phyloP scores from a whole-genome alignment of 129 eudicot species.

The Arctium minus region DNA sequence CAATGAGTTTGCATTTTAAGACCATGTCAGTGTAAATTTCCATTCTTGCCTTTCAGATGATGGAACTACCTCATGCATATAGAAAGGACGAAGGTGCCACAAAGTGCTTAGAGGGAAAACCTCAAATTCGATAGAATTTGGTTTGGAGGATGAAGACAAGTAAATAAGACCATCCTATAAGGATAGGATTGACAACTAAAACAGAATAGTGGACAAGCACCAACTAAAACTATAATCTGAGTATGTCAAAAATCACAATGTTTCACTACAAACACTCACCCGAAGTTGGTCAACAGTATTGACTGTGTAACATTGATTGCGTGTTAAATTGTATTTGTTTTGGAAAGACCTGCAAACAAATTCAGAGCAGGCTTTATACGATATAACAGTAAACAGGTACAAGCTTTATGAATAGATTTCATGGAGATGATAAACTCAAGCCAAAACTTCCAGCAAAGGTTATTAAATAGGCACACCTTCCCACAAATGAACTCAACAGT shows the following conservation, averaged over 20 bases:
- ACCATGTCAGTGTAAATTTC: not conserved
- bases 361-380: conserved; percentile 2
- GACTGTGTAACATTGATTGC: conserved; percentile 52
- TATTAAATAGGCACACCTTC: conserved; percentile 47
- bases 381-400: conserved; percentile 5
- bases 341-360: conserved; percentile 67
- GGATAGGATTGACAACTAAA: not conserved
- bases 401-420: not conserved
- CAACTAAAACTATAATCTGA: not conserved
- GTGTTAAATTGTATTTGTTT: conserved; percentile 37
- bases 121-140: not conserved
- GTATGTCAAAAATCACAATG: not conserved
- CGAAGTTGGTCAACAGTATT: conserved; percentile 60
- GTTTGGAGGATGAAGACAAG: conserved; percentile 7
- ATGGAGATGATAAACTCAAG: not conserved
- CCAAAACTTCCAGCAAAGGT: not conserved
- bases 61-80: conserved; percentile 10
- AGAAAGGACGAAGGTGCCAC: not conserved
- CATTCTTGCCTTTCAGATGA: not conserved
- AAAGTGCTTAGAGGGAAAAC: not conserved
- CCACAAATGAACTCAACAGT: conserved; percentile 62
- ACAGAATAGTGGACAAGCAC: not conserved
- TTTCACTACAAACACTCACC: conserved; percentile 46
- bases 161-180: not conserved
- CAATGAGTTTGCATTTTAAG: not conserved